Evolutionary conservation across 2,329 filamentous ascomycete species (phyloP).

Genomic region (Pseudovirgaria hyperparasitica): DNA sequence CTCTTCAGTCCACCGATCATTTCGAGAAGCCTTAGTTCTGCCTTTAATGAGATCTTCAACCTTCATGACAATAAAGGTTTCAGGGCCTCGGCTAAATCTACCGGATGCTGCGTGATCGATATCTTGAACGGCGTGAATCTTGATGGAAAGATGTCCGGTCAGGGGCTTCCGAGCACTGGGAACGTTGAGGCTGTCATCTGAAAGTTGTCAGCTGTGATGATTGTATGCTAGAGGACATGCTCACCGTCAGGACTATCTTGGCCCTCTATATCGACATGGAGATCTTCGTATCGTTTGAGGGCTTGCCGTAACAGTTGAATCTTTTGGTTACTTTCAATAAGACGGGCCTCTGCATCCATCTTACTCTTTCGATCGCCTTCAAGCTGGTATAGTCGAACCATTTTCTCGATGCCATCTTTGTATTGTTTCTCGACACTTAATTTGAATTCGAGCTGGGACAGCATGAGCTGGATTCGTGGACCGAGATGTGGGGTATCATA

Average conservation of each 20-base stretch:
- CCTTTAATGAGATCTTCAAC: conserved; percentile 90
- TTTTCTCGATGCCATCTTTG: conserved; percentile 97
- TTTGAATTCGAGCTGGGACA: conserved; percentile 97
- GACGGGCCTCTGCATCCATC: conserved; percentile 76
- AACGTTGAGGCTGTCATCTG: conserved; percentile 92
- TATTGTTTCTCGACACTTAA: conserved; percentile 98
- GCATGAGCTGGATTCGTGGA: conserved; percentile 95
- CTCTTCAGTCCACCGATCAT: conserved; percentile 85
- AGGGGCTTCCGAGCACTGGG: conserved; percentile 94
- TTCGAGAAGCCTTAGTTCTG: conserved; percentile 72
- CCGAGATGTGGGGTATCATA: conserved; percentile 93
- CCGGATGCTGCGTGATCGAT: conserved; percentile 81
- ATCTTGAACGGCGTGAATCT: conserved; percentile 79
- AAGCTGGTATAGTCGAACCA: conserved; percentile 95
- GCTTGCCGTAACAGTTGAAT: conserved; percentile 92
- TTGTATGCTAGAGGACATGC: conserved; percentile 13
- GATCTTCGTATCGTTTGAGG: conserved; percentile 89
- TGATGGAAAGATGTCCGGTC: conserved; percentile 76
- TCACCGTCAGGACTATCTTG: conserved; percentile 69
- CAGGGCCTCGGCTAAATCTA: conserved; percentile 76
- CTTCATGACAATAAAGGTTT: conserved; percentile 93
- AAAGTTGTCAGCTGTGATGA: conserved; percentile 12
- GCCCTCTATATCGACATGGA: conserved; percentile 83
- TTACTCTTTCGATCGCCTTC: conserved; percentile 95
- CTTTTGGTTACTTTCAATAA: conserved; percentile 94